Evolutionary conservation across 2,329 filamentous ascomycete species (phyloP), one percentile per base, ranked within the genome.

Genomic region (Pseudocercospora cruenta): DNA sequence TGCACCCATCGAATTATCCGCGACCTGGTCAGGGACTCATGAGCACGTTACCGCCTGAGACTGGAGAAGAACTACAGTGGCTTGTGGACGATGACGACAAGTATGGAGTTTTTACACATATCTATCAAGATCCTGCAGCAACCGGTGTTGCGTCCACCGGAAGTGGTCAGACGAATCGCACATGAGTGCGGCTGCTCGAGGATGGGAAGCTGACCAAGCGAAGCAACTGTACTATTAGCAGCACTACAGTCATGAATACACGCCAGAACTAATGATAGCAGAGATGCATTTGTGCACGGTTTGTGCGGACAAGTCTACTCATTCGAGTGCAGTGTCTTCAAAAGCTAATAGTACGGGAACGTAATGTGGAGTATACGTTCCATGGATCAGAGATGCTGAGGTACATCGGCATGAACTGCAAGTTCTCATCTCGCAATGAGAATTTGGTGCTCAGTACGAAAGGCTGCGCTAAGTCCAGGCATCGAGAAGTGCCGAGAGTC

Each of bases 11-110:
- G 28, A 82, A 88, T 51, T 90, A 90, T 70, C 88, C 88, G 0
- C 85, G 84, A 68, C 81, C 88, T 6, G 89, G 88, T 1, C 83
- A 88, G 62, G 88, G 89, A 1, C 79, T 91, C 5, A 81, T 80
- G 69, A 74, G 71, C 7, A 84, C 82, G 24, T 73, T 90, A 21
- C 82, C 84, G 6, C 82, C 83, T 0, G 86, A 89, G 69, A 82
- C 81, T 19, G 55, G 55, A 10, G 84, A 87, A 26, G 88, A 90
- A 73, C 71, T 88, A 45, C 82, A 87, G 64, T 89, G 88, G 80
- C 75, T 91, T 24, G 84, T 87, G 7, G 88, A 90, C 70, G 85
- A 88, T 58, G 83, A 85, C 47, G 73, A 78, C 24, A 68, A 68
- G 54, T 84, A 83, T 70, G 80, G 82, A 22, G 87, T 86, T 0